Base-by-base conservation (phyloP, 2,329 filamentous ascomycete species). In the Aspergillus niger region DNA sequence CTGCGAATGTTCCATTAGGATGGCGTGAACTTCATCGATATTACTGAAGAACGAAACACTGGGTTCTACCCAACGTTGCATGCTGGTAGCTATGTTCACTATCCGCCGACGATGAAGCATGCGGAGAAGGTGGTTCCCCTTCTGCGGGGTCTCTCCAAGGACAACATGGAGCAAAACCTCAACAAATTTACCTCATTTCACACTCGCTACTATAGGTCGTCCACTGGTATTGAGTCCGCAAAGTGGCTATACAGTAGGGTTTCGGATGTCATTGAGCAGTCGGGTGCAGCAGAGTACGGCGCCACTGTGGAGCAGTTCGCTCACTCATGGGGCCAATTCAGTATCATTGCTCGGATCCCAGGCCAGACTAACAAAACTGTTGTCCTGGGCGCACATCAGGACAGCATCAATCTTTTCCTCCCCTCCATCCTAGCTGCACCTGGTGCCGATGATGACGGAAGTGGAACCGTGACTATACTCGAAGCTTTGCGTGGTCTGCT, bases 371-470 rank as follows among this genome's bases (percentile, higher is more conserved):
- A 95, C 71, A 90, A 89, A 76, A 97, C 93, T 0, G 84, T 96
- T 32, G 89, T 97, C 22, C 89, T 97, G 66, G 93, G 94, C 55
- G 92, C 93, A 1, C 93, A 97, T 76, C 93, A 96, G 75, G 94
- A 98, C 76, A 96, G 91, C 70, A 96, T 97, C 79, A 98, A 98
- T 78, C 83, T 97, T 49, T 96, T 92, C 80, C 78, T 97, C 11
- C 94, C 93, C 0, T 91, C 89, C 2, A 81, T 96, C 38, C 83
- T 97, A 36, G 86, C 90, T 13, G 93, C 94, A 0, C 94, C 94
- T 0, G 94, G 94, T 49, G 93, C 94, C n/a, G 95, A 98, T 68
- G 94, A 98, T 69, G 94, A 97, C 73, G 94, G 93, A 64, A 92
- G 90, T 67, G 92, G 92, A 59, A 95, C 92, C 2, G 92, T 98